Percentiles rank a stretch among this genome's conserved stretches.
Conservation (phyloP, 2,329 filamentous ascomycete species). For the Chrysoporthe austroafricana region DNA sequence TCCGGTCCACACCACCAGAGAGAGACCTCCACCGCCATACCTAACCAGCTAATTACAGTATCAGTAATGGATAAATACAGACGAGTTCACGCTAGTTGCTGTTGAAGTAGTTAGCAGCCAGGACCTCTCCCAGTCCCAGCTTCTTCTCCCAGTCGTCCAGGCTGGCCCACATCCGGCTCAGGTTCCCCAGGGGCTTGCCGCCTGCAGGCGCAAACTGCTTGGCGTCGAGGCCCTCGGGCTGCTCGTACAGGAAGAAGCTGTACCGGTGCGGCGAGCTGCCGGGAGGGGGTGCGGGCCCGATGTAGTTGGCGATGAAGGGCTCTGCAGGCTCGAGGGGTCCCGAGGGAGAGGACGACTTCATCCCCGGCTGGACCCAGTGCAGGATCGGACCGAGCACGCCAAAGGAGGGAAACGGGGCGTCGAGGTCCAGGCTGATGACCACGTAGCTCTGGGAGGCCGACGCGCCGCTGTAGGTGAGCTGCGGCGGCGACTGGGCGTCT, state of each 20-base stretch:
- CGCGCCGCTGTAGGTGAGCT: constrained; percentile 11
- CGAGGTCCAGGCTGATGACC: constrained; percentile 48
- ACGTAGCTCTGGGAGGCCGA: constrained; percentile 39
- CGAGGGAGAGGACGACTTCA: constrained; percentile 30
- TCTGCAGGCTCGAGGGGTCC: constrained; percentile 18
- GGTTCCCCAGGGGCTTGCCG: background rate
- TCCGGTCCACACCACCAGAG: background rate
- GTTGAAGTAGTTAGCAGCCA: constrained; percentile 19
- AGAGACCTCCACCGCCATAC: background rate
- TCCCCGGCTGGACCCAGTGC: constrained; percentile 51
- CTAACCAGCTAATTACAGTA: background rate
- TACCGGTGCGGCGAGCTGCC: constrained; percentile 52
- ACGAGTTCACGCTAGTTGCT: constrained; percentile 6
- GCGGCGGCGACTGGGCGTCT: constrained; percentile 17
- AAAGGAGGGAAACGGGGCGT: constrained; percentile 50
- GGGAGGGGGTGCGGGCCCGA: constrained; percentile 50
- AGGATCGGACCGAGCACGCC: constrained; percentile 48
- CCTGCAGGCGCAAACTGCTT: constrained; percentile 11
- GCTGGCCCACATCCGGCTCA: constrained; percentile 9
- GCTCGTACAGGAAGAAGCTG: constrained; percentile 52
- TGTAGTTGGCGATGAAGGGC: constrained; percentile 43
- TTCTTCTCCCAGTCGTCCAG: constrained; percentile 20
- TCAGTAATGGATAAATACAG: background rate
- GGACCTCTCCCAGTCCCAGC: constrained; percentile 14
- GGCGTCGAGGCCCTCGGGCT: constrained; percentile 33